Evolutionary conservation across 495 filamentous ascomycete species (phyloP).

Genomic region (Chlorociboria aeruginascens): DNA sequence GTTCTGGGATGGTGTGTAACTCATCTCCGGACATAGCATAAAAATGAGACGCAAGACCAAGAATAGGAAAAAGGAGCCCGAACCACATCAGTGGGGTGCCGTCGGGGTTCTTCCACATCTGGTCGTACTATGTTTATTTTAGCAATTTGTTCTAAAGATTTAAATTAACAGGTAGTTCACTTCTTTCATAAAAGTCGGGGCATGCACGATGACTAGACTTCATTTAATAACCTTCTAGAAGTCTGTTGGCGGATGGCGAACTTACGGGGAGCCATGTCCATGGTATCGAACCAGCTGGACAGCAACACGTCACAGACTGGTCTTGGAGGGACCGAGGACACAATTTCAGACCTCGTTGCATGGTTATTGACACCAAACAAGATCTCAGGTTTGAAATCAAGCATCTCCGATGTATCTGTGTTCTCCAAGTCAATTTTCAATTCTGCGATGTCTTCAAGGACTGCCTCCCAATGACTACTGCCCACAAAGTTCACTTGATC

Average conservation of each 20-base stretch:
- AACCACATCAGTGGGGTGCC: constrained; percentile 23
- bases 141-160: background rate
- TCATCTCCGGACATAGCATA: background rate
- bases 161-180: background rate
- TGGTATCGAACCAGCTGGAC: background rate
- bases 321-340: constrained; percentile 1
- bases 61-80: constrained; percentile 22
- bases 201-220: constrained; percentile 1
- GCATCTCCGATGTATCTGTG: background rate
- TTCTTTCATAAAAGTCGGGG: constrained; percentile 1
- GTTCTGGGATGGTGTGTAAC: background rate
- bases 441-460: background rate
- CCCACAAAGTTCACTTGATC: constrained; percentile 31
- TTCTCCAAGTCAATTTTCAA: constrained; percentile 5
- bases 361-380: background rate
- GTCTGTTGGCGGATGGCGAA: background rate
- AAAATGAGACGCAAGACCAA: constrained; percentile 14
- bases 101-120: constrained; percentile 20
- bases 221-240: background rate
- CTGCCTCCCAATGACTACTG: constrained; percentile 35
- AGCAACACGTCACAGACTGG: background rate
- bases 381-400: constrained; percentile 1
- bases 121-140: constrained; percentile 19
- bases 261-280: background rate
- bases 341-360: constrained; percentile 1